These are phyloP conservation scores for Trypanosoma scelopori DNA, from an alignment of 208 protist species.

Conservation along the genomic window DNA sequence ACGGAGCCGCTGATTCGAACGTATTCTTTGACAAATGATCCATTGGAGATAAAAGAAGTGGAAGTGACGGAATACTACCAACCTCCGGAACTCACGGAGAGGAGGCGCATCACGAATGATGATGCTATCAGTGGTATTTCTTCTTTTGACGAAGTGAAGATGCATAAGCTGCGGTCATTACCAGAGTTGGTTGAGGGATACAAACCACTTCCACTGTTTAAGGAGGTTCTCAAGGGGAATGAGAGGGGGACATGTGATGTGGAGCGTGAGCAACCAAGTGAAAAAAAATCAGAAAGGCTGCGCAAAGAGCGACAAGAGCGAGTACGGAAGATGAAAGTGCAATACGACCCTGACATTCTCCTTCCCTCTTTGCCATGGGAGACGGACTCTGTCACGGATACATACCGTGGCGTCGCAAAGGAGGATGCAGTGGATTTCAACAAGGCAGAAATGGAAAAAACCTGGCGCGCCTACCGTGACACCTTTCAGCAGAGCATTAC, in stretches of 20 bases:
- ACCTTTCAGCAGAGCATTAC: conserved; percentile 79
- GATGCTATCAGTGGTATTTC: conserved; percentile 58
- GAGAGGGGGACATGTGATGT: conserved; percentile 17
- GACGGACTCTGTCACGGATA: conserved; percentile 81
- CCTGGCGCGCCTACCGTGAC: conserved; percentile 76
- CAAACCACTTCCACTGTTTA: conserved; percentile 82
- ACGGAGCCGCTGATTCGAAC: conserved; percentile 74
- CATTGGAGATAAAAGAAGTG: conserved; percentile 48
- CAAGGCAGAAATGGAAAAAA: conserved; percentile 77
- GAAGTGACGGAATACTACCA: conserved; percentile 59
- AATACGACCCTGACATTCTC: conserved; percentile 80
- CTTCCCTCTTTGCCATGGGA: conserved; percentile 87
- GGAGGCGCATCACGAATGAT: conserved; percentile 75
- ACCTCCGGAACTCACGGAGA: conserved; percentile 50
- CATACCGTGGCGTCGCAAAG: conserved; percentile 71
- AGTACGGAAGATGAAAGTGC: conserved; percentile 67
- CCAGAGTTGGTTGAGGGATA: conserved; percentile 82
- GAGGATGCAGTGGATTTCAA: conserved; percentile 71
- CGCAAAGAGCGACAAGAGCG: conserved; percentile 76
- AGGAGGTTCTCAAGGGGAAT: conserved; percentile 54
- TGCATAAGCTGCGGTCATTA: conserved; percentile 68
- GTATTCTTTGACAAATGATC: conserved; percentile 82
- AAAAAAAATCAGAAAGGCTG: conserved; percentile 69
- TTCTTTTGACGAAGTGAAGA: conserved; percentile 86
- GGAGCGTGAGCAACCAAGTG: conserved; percentile 31